phyloP scores from a whole-genome alignment of 352 stramenopile genomes.

The Globisporangium barbulae region DNA sequence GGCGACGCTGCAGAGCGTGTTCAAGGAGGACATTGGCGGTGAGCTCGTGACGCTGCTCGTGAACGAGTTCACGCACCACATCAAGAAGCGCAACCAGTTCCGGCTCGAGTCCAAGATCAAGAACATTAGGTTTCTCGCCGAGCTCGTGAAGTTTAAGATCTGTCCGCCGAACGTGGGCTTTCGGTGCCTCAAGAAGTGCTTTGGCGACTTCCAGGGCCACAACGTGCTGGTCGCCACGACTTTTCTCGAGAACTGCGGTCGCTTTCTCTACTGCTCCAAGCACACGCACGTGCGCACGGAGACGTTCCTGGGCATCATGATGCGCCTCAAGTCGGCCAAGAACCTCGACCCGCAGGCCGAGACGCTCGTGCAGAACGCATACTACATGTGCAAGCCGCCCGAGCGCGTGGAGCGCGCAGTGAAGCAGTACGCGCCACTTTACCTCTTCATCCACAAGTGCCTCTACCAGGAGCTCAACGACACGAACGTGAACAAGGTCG shows the following conservation, averaged over 20 bases:
- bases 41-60: slow-evolving; percentile 91
- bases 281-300: slow-evolving; percentile 90
- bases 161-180: slow-evolving; percentile 94
- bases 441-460: slow-evolving; percentile 88
- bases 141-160: slow-evolving; percentile 97
- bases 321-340: slow-evolving; percentile 94
- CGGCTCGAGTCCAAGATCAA: slow-evolving; percentile 93
- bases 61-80: slow-evolving; percentile 92
- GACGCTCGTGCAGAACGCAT: slow-evolving; percentile 91
- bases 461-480: slow-evolving; percentile 84
- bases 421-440: slow-evolving; percentile 89
- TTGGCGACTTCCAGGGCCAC: slow-evolving; percentile 94
- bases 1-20: slow-evolving; percentile 90
- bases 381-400: slow-evolving; percentile 91
- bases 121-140: slow-evolving; percentile 95
- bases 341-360: slow-evolving; percentile 85
- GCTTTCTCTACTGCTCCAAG: slow-evolving; percentile 95
- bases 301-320: slow-evolving; percentile 93
- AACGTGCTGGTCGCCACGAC: slow-evolving; percentile 96
- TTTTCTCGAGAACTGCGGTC: slow-evolving; percentile 95
- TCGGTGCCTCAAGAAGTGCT: slow-evolving; percentile 91
- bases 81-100: slow-evolving; percentile 94
- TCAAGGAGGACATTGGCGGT: slow-evolving; percentile 90
- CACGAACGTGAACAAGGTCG: slow-evolving; percentile 87
- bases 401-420: slow-evolving; percentile 72